Evolutionary conservation across 192 early-diverging fungal genomes (phyloP), one percentile per base, ranked within the genome.

Genomic region (Mortierella hygrophila): DNA sequence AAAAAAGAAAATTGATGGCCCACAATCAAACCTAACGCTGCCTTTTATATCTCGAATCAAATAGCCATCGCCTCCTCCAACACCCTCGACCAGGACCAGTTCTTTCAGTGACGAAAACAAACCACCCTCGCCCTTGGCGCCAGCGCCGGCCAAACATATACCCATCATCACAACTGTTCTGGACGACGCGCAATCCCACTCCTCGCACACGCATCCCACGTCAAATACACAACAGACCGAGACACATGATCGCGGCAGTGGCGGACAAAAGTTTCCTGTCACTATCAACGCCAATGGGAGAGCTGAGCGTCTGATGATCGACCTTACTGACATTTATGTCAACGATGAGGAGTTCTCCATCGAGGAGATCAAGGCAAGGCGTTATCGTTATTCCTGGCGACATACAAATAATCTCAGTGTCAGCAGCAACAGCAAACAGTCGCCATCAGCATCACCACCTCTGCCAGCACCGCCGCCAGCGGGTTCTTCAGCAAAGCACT

Each of bases 311-410:
- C 55, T 72, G 3, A 82, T 77, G 81, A 37, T 76, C 29, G 75
- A 77, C 15, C 57, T 77, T 21, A 54, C 65, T 3, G 74, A 82
- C 29, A 72, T 82, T 32, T 82, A 82, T 57, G 32, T 57, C 16
- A 55, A 47, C 35, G 75, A 42, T 20, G 44, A 77, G 8, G 81
- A 82, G 29, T 82, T 76, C 1, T 71, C 74, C 10, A 38, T 82
- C 4, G 81, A 82, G 37, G 81, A 82, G 32, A 82, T 82, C 46
- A 40, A 49, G 26, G 47, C 81, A 35, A 76, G 75, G 8, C 41
- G 35, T 18, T 11, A 23, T 55, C 72, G n/a, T 16, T 80, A 80
- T 42, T 44, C 70, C 8, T 65, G 60, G 60, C 29, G 26, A 0
- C 10, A 26, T 2, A 13, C 60, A 1, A 65, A 32, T 26, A 32